Base-by-base conservation (phyloP, 2,329 filamentous ascomycete species). In the Aspergillus sp. region DNA sequence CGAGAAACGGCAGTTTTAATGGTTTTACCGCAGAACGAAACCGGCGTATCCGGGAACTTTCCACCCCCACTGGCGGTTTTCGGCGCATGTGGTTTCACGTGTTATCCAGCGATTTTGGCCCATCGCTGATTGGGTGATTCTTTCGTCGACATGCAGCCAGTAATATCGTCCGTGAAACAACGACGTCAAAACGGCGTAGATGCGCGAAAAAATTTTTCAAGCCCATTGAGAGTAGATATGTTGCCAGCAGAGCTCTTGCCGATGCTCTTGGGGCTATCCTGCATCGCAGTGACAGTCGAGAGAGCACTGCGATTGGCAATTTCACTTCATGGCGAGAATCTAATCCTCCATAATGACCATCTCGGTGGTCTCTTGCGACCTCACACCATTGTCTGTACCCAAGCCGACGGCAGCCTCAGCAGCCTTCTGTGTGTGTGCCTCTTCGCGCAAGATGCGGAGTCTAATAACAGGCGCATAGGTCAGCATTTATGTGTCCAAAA, bases 351-450 rank as follows among this genome's bases (percentile, higher is more conserved):
- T 75, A 66, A 81, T 79, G 62, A 78, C 71, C 58, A 66, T 36
- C 32, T 36, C 32, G 32, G 32, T 62, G 11, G 71, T 67, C 11
- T 68, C 73, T 68, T 67, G 71, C 59, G 78, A 62, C 64, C 76
- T 74, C 62, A 74, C 68, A 64, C 85, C 85, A 74, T 92, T 92
- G 73, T 92, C 88, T 32, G 86, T 88, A 57, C 84, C 81, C 58
- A 93, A 78, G 41, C 91, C 91, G 38, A 88, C 82, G 0, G 90
- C 92, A 15, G 90, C 91, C 72, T 96, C 91, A 32, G 93, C 91
- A 68, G 93, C 87, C 71, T 91, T 90, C 71, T 96, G 92, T 5
- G 89, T 89, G 76, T 96, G 95, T 8, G 92, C 90, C 69, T 91
- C 91, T 71, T 96, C 92, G 64, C 87, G 86, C 62, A 99, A 80